phyloP scores from a whole-genome alignment of 495 filamentous ascomycete species.

The Haplographium delicatum region DNA sequence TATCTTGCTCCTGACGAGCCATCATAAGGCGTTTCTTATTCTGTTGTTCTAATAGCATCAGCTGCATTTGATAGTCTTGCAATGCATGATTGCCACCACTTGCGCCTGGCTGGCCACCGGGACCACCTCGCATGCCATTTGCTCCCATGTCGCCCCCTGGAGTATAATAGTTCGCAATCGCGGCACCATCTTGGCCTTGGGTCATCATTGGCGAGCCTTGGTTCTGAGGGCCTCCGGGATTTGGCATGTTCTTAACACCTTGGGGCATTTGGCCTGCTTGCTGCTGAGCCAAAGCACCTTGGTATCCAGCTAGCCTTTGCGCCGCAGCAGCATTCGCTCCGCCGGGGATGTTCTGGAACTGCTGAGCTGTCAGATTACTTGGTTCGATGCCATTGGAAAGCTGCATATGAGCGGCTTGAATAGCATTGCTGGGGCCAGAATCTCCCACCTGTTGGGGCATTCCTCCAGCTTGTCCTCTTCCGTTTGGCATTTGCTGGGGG shows the following conservation, averaged over 20 bases:
- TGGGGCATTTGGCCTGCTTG: constrained; percentile 75
- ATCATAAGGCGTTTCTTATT: constrained; percentile 97
- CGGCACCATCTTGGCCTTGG: constrained; percentile 56
- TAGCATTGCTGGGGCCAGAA: constrained; percentile 41
- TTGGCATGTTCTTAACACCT: constrained; percentile 51
- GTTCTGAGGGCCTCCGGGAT: constrained; percentile 42
- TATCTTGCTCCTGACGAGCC: constrained; percentile 95
- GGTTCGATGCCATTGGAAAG: constrained; percentile 73
- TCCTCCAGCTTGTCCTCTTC: constrained; percentile 59
- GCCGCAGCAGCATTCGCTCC: constrained; percentile 50
- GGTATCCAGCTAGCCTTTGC: constrained; percentile 82
- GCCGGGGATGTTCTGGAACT: constrained; percentile 69
- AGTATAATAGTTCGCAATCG: constrained; percentile 64
- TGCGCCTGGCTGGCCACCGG: constrained; percentile 47
- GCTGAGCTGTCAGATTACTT: constrained; percentile 64
- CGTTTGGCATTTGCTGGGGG: constrained; percentile 65
- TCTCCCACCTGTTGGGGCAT: constrained; percentile 65
- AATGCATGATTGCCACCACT: constrained; percentile 83
- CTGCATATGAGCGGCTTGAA: constrained; percentile 57
- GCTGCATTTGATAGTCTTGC: constrained; percentile 98
- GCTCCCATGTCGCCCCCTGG: constrained; percentile 51
- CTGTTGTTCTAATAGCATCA: constrained; percentile 98
- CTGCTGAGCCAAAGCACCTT: constrained; percentile 74
- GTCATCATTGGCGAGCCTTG: constrained; percentile 81
- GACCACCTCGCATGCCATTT: constrained; percentile 38